Percentiles rank a stretch among this genome's conserved stretches.
These are phyloP conservation scores for Elasticomyces elasticus DNA, from an alignment of 495 filamentous ascomycete species.

Conservation along the genomic window DNA sequence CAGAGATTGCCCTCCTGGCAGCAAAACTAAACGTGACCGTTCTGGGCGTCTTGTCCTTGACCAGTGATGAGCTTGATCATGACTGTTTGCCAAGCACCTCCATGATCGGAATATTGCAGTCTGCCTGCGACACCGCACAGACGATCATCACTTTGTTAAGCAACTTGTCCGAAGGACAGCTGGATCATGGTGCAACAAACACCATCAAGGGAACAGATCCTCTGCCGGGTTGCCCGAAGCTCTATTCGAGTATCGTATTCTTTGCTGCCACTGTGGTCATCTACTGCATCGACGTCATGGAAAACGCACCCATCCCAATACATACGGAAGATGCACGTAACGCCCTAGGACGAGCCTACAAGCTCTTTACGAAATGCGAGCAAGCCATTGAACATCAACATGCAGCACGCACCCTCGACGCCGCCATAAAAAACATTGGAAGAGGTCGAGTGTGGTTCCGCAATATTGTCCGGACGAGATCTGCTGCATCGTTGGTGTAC, in stretches of 20 bases:
- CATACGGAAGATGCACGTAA: constrained; percentile 12
- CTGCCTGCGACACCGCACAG: not conserved
- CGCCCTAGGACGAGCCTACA: constrained; percentile 4
- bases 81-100: not conserved
- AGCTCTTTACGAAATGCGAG: constrained; percentile 11
- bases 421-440: not conserved
- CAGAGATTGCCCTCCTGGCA: not conserved
- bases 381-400: not conserved
- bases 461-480: not conserved
- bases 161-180: not conserved
- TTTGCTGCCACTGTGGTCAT: constrained; percentile 11
- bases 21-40: not conserved
- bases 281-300: constrained; percentile 14
- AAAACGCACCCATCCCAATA: not conserved
- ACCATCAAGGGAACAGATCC: not conserved
- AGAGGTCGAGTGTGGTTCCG: not conserved
- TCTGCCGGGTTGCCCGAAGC: constrained; percentile 12
- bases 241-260: constrained; percentile 6
- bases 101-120: not conserved
- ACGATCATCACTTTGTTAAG: not conserved
- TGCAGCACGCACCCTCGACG: constrained; percentile 8
- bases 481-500: not conserved
- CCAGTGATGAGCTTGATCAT: not conserved
- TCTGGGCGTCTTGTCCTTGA: not conserved
- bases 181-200: not conserved